A percentile compares a stretch with the other conserved stretches of the same genome.
Conservation (phyloP, 768 basidiomycete genomes). For the Dentipellis sp. region DNA sequence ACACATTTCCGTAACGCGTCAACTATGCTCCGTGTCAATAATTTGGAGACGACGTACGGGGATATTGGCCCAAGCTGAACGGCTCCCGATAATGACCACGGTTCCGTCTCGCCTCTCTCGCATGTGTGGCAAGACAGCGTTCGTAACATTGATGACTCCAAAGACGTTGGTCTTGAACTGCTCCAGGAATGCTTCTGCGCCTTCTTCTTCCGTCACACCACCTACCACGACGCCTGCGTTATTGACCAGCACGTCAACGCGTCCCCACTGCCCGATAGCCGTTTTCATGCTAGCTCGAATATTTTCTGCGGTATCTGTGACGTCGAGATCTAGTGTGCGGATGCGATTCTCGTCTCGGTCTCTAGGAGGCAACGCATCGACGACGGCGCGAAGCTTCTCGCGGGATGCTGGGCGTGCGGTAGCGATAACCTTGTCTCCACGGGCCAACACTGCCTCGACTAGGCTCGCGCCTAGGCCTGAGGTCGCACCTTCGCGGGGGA, state of each 20-base stretch:
- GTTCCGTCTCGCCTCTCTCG: constrained; percentile 25
- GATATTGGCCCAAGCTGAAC: constrained; percentile 18
- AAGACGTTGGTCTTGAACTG: constrained; percentile 25
- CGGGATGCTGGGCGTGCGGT: constrained; percentile 30
- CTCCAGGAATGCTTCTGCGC: background rate
- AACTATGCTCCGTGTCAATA: too few relatives aligned
- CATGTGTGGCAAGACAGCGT: constrained; percentile 33
- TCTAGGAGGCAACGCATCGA: constrained; percentile 5
- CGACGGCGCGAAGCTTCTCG: constrained; percentile 17
- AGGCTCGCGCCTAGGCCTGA: background rate
- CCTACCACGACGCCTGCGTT: constrained; percentile 11
- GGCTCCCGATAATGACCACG: constrained; percentile 29
- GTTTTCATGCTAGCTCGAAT: background rate
- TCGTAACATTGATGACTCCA: constrained; percentile 33
- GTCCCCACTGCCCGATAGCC: background rate
- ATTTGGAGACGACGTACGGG: background rate
- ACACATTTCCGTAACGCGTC: too few relatives aligned
- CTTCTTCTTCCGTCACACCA: background rate
- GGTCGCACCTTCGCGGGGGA: background rate
- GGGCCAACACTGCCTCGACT: constrained; percentile 22
- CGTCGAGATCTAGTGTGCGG: background rate
- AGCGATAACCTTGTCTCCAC: constrained; percentile 41
- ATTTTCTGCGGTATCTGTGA: background rate
- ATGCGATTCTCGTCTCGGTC: background rate
- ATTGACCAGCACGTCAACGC: constrained; percentile 3